Evolutionary conservation across 192 early-diverging fungal species (phyloP).

Genomic region (Pilobolus umbonatus): DNA sequence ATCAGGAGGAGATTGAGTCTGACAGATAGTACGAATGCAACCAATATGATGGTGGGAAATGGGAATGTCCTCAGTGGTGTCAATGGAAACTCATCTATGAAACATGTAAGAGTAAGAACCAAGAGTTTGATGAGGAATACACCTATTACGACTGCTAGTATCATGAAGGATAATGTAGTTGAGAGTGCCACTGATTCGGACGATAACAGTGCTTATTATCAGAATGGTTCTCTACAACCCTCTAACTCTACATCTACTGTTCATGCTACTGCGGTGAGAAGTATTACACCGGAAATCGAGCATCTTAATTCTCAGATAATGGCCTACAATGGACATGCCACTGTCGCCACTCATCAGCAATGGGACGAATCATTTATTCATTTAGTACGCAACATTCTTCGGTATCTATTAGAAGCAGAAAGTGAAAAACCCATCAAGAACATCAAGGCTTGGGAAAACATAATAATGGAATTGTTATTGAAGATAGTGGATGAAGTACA

Average conservation of each 20-base stretch:
- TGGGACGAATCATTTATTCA: conserved; percentile 57
- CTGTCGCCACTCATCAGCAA: conserved; percentile 29
- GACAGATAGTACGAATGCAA: not conserved
- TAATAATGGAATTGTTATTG: conserved; percentile 63
- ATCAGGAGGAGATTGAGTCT: conserved; percentile 49
- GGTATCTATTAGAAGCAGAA: conserved; percentile 65
- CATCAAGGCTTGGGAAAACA: conserved; percentile 58
- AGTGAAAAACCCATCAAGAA: conserved; percentile 40
- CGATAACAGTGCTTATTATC: not conserved
- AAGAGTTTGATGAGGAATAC: conserved; percentile 27
- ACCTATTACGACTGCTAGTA: conserved; percentile 8
- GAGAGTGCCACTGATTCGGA: not conserved
- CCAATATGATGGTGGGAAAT: too few relatives aligned
- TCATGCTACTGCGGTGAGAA: not conserved
- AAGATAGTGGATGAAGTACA: conserved; percentile 55
- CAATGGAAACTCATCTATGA: not conserved
- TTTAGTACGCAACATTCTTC: conserved; percentile 63
- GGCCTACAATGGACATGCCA: conserved; percentile 8
- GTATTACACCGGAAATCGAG: conserved; percentile 4
- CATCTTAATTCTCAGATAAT: not conserved
- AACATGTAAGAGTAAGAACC: conserved; percentile 14
- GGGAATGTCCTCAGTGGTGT: not conserved
- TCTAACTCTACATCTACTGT: not conserved
- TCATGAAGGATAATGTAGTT: not conserved
- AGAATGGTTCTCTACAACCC: not conserved